phyloP scores from a whole-genome alignment of 2,329 filamentous ascomycete species.

The Colletotrichum karsti region DNA sequence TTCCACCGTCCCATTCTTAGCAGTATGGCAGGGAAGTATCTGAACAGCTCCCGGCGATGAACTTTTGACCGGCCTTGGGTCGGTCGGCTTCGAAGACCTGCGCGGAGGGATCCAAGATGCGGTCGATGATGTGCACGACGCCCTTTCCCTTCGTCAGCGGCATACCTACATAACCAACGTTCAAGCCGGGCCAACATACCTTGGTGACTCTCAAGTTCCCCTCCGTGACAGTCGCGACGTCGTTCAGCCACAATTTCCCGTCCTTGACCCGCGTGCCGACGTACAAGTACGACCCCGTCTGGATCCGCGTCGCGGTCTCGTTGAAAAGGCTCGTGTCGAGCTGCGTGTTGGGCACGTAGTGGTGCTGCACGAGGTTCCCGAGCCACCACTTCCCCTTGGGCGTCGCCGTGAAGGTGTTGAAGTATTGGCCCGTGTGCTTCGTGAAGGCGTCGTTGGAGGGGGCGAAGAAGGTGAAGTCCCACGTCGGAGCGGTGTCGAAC shows the following conservation, averaged over 20 bases:
- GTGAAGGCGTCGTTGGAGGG: constrained; percentile 38
- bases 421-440: constrained; percentile 37
- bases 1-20: constrained; percentile 8
- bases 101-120: constrained; percentile 34
- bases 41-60: constrained; percentile 37
- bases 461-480: constrained; percentile 41
- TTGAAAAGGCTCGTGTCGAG: constrained; percentile 32
- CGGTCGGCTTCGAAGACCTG: constrained; percentile 36
- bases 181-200: neutral
- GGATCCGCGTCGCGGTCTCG: constrained; percentile 32
- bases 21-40: constrained; percentile 36
- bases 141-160: constrained; percentile 26
- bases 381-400: constrained; percentile 39
- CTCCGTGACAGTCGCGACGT: constrained; percentile 31
- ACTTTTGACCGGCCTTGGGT: constrained; percentile 32
- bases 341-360: constrained; percentile 35
- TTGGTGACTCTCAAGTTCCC: constrained; percentile 3
- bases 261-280: constrained; percentile 32
- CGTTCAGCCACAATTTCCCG: constrained; percentile 32
- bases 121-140: constrained; percentile 35
- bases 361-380: constrained; percentile 35
- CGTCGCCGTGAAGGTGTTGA: constrained; percentile 33
- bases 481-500: constrained; percentile 36
- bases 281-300: constrained; percentile 36
- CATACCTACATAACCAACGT: neutral